Base-by-base conservation (phyloP, 140 eudicot genomes). In the Anethum foeniculum region DNA sequence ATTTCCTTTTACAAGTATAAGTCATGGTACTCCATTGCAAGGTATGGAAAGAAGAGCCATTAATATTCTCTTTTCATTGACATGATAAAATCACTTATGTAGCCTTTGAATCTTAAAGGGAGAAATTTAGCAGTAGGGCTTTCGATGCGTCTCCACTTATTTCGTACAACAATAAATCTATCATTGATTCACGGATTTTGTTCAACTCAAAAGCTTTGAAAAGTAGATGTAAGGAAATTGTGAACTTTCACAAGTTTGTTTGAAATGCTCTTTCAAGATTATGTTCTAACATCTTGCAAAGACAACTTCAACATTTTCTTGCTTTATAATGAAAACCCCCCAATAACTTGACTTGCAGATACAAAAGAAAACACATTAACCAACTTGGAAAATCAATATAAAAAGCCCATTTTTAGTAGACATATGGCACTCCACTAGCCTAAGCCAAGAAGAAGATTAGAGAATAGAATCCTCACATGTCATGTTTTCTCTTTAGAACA, bases 41-140 rank as follows among this genome's bases (percentile, higher is more conserved):
- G 18, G 52, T 72, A 72, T 72, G n/a, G 52, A 72, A 76, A 52
- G 62, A 38, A 52, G 47, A 48, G 80, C 67, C 71, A 36, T 56
- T 51, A 32, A 77, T 62, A 62, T 62, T 32, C 47, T 23, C 23
- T 77, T 36, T 34, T n/a, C 36, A n/a, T 32, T 51, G 48, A 77
- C 30, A 77, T 54, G 62, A 77, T 52, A 39, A 23, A 77, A 1
- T 27, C 60, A 16, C 41, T 77, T 77, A 52, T 49, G 46, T 14
- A 49, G 71, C 71, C 67, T 51, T 44, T 76, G 28, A 76, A 44
- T 47, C 43, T 47, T 6, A 28, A 76, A 76, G 79, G 67, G 56
- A 32, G 74, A 32, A 68, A 28, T 68, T 68, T 28, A 6, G 74
- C 23, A 16, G 1, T 32, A 30, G 74, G 23, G 74, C 43, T 32